Evolutionary conservation across 441 rosid species (phyloP).

Genomic region (Corymbia citriodora): DNA sequence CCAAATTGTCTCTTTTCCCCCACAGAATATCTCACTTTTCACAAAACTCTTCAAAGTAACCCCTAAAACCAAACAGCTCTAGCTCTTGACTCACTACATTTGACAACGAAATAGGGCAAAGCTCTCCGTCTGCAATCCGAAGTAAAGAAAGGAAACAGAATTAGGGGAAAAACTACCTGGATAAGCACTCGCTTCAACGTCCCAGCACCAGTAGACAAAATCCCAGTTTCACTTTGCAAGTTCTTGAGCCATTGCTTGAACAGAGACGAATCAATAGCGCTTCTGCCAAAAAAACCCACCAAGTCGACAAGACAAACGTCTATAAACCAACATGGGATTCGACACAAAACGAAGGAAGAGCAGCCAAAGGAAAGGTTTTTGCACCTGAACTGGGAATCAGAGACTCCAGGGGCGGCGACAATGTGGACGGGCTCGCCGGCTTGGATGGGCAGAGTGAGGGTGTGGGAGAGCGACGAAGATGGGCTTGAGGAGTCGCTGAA

Average conservation of each 20-base stretch:
- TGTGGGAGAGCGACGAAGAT: slow-evolving; percentile 33
- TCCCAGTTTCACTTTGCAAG: slow-evolving; percentile 67
- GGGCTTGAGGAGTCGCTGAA: slow-evolving; percentile 9
- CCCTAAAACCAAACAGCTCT: not conserved
- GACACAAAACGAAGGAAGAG: not conserved
- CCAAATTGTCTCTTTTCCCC: not conserved
- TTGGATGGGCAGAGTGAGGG: slow-evolving; percentile 49
- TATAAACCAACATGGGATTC: not conserved
- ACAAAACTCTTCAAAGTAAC: not conserved
- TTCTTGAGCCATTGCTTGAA: slow-evolving; percentile 79
- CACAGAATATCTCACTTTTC: not conserved
- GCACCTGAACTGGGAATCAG: slow-evolving; percentile 63
- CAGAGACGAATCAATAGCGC: slow-evolving; percentile 62
- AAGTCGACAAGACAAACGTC: not conserved
- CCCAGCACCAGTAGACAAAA: slow-evolving; percentile 53
- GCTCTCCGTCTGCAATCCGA: not conserved
- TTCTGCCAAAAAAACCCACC: slow-evolving; percentile 20
- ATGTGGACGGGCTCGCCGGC: slow-evolving; percentile 50
- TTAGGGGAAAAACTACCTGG: slow-evolving; percentile 35
- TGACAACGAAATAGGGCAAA: not conserved
- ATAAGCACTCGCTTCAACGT: slow-evolving; percentile 63
- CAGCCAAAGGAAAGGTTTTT: not conserved
- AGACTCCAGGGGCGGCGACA: slow-evolving; percentile 53
- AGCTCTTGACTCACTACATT: not conserved
- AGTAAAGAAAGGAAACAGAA: not conserved